Evolutionary conservation across 2,329 filamentous ascomycete genomes (phyloP).

Genomic region (Claviceps arundinis): DNA sequence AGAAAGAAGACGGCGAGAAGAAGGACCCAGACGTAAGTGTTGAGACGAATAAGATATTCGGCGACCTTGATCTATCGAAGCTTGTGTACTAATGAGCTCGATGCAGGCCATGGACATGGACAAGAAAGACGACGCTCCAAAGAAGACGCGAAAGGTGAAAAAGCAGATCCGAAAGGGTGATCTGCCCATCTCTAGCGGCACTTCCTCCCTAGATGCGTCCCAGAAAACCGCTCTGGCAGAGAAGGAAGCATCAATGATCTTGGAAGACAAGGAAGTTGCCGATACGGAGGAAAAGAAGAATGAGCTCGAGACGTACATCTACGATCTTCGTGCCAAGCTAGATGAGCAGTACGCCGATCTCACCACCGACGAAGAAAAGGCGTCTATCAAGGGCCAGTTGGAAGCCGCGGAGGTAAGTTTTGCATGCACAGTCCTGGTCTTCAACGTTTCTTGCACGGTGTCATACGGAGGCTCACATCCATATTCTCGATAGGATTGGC

Average conservation of each 20-base stretch:
- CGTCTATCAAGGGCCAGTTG: slow-evolving; percentile 71
- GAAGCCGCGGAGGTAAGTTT: slow-evolving; percentile 70
- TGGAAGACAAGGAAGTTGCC: slow-evolving; percentile 96
- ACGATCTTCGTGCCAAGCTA: slow-evolving; percentile 90
- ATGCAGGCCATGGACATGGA: slow-evolving; percentile 76
- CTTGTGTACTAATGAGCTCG: background rate
- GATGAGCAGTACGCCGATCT: slow-evolving; percentile 85
- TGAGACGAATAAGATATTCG: background rate
- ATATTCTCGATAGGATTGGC: slow-evolving; percentile 62
- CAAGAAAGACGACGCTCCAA: slow-evolving; percentile 50
- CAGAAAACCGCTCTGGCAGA: slow-evolving; percentile 58
- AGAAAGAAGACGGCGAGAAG: slow-evolving; percentile 53
- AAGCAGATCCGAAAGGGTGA: slow-evolving; percentile 98
- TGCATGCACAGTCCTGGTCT: background rate
- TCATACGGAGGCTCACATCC: slow-evolving; percentile 5
- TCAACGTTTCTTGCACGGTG: no score
- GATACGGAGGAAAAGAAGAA: slow-evolving; percentile 99
- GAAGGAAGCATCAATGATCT: slow-evolving; percentile 80
- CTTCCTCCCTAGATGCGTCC: slow-evolving; percentile 60
- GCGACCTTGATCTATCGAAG: background rate
- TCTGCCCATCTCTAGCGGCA: slow-evolving; percentile 73
- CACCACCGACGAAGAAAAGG: slow-evolving; percentile 83
- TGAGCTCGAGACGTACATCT: slow-evolving; percentile 95
- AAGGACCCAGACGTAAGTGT: slow-evolving; percentile 63
- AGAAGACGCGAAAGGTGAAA: slow-evolving; percentile 96